Conservation (phyloP, 345 rosid genomes). For the Citrus sp. region DNA sequence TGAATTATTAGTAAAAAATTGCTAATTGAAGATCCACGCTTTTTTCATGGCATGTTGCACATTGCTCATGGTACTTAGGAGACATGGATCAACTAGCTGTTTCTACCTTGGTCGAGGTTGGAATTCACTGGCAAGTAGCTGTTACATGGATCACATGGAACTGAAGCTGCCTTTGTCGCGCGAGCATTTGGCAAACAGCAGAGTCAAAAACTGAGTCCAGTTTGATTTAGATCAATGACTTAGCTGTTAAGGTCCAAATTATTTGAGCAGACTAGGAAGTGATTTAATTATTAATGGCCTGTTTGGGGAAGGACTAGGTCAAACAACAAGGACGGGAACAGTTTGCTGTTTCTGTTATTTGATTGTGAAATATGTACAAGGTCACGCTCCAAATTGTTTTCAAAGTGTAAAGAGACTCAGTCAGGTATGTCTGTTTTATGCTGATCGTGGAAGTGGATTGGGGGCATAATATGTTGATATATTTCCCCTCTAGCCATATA, state of each 20-base stretch:
- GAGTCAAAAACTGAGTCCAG: neutral
- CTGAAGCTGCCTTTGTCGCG: neutral
- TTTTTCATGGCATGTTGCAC: neutral
- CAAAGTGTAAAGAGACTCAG: neutral
- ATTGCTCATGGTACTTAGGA: neutral
- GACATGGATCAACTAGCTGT: neutral
- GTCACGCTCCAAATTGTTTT: neutral
- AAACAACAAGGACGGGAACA: neutral
- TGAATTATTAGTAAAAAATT: constrained; percentile 30
- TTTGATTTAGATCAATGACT: neutral
- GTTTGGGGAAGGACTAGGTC: neutral
- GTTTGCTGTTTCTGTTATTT: neutral
- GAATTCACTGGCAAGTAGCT: neutral
- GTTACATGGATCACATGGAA: neutral
- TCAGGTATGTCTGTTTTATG: neutral
- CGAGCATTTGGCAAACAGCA: no score
- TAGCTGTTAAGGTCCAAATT: neutral
- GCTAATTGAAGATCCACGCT: neutral
- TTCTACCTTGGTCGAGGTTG: neutral
- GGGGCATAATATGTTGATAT: no score
- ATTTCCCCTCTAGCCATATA: no score
- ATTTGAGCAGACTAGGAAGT: neutral
- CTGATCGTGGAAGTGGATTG: no score
- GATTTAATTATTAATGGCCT: neutral
- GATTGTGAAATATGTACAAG: neutral